A percentile compares a stretch with the other conserved stretches of the same genome.
Conservation (phyloP, 768 basidiomycete species). For the Fomitopsis serialis region DNA sequence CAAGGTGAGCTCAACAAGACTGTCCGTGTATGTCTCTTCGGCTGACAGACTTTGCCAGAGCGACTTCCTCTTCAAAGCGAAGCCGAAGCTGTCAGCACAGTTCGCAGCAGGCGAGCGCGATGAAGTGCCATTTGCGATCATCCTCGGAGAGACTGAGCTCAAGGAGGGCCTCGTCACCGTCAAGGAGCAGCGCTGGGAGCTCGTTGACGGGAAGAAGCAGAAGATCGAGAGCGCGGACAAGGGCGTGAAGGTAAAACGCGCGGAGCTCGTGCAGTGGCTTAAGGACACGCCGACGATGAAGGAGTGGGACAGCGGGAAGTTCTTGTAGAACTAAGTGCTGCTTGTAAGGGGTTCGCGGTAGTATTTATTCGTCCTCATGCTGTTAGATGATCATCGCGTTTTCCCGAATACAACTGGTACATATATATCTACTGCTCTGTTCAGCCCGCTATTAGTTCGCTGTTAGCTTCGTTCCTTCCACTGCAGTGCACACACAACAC, state of each 20-base stretch:
- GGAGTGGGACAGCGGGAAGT: slow-evolving; percentile 28
- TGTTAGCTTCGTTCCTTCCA: no score
- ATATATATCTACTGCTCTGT: slow-evolving; percentile 1
- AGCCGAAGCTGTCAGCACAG: slow-evolving; percentile 83
- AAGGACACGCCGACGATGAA: slow-evolving; percentile 24
- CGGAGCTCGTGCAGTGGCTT: slow-evolving; percentile 29
- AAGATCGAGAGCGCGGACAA: slow-evolving; percentile 47
- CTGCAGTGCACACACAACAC: no score
- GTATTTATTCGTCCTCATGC: not conserved
- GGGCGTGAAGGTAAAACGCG: slow-evolving; percentile 36
- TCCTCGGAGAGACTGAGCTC: slow-evolving; percentile 85
- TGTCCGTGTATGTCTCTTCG: not conserved
- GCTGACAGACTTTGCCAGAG: slow-evolving; percentile 40
- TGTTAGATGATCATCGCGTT: not conserved
- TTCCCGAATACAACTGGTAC: not conserved
- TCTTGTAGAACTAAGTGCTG: slow-evolving; percentile 8
- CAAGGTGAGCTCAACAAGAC: slow-evolving; percentile 47
- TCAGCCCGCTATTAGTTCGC: not conserved
- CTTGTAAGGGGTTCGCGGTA: not conserved
- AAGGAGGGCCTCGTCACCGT: slow-evolving; percentile 81
- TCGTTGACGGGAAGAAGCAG: slow-evolving; percentile 65
- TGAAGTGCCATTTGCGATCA: slow-evolving; percentile 88
- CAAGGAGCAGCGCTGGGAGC: slow-evolving; percentile 85
- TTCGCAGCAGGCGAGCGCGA: slow-evolving; percentile 90
- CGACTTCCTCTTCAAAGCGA: slow-evolving; percentile 89